Evolutionary conservation across 768 basidiomycete species (phyloP).

Genomic region (Podaxis pistillaris): DNA sequence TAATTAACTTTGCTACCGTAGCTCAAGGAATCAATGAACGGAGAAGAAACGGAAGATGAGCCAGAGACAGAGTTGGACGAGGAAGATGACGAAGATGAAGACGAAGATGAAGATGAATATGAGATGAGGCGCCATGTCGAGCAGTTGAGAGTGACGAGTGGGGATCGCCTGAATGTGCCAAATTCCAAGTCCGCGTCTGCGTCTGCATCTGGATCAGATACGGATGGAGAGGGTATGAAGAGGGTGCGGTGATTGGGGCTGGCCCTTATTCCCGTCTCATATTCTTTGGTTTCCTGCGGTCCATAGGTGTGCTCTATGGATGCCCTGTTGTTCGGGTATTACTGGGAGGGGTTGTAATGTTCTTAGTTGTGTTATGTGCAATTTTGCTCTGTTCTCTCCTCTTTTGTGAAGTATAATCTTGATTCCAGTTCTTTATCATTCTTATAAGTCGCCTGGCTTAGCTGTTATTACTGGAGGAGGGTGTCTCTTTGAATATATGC

Average conservation of each 20-base stretch:
- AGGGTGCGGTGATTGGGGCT: not conserved
- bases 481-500: not conserved
- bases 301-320: not conserved
- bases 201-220: not conserved
- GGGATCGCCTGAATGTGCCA: not conserved
- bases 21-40: conserved; percentile 85
- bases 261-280: not conserved
- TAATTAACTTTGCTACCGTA: conserved; percentile 22
- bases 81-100: conserved; percentile 54
- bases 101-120: conserved; percentile 20
- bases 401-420: not conserved
- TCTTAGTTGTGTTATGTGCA: not conserved
- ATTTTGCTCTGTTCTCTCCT: not conserved
- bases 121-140: not conserved
- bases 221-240: not conserved
- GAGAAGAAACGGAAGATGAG: conserved; percentile 48
- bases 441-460: not conserved
- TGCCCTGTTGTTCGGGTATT: not conserved
- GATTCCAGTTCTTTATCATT: not conserved
- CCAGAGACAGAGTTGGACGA: conserved; percentile 22
- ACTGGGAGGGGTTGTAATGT: not conserved
- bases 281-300: not conserved
- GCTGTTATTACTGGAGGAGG: not conserved
- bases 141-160: not conserved
- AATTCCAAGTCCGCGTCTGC: not conserved